Base-by-base conservation (phyloP, 1,284 basidiomycete species). In the Tilletia horrida region DNA sequence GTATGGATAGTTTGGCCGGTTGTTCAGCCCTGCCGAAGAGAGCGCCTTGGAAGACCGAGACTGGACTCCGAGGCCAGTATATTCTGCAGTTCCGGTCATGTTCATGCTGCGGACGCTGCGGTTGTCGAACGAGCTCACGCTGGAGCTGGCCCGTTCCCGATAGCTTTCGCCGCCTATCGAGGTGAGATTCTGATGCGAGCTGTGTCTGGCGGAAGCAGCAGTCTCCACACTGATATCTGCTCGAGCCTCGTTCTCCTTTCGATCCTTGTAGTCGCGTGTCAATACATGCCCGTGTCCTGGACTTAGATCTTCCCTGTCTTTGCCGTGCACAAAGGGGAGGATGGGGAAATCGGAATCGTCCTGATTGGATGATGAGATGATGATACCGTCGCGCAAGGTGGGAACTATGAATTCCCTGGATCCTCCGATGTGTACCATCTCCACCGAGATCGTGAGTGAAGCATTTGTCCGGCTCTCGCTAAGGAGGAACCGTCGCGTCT, bases 381-480 rank as follows among this genome's bases (percentile, higher is more conserved):
- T 59, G 55, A 59, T 59, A 13, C 55, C 55, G 27, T 59, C 55
- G 13, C 27, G 23, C 27, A 59, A 27, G 16, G 55, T 59, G 14
- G 81, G 89, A 7, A 81, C 87, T 31, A 84, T 84, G 77, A 88
- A 92, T 27, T 84, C 75, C 6, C 84, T 83, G 70, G 87, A 85
- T 1, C 88, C 88, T 23, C 86, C 86, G 18, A 88, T 82, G 71
- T 86, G 85, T 47, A 86, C 85, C 63, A 90, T 82, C 62, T 87
- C 84, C 62, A 90, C 85, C 6, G 88, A 87, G 14, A 91, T 81
- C 86, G 89, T 74, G 29, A 92, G 84, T 1, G 88, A 89, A 0
- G 90, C 89, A 71, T 92, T 92, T 52, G 88, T 90, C 82, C 89
- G 90, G 79, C 88, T 90, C 73, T 90, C 86, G 64, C 87, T 84